Conservation (phyloP, 768 basidiomycete species). For the Hysterangium stoloniferum region DNA sequence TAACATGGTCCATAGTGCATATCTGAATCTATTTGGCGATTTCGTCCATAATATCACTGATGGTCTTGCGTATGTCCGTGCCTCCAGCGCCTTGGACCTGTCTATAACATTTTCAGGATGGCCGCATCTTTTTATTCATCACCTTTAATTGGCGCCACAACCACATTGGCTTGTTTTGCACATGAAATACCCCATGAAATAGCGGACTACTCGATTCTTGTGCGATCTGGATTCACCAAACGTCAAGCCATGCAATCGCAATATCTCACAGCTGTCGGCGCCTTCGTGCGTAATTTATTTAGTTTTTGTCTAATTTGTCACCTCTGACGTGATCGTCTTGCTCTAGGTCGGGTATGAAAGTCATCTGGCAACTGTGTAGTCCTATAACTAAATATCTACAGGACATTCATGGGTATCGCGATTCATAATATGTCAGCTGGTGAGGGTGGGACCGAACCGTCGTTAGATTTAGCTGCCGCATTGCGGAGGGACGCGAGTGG, state of each 20-base stretch:
- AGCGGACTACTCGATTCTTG: constrained; percentile 92
- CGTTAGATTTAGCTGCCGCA: constrained; percentile 64
- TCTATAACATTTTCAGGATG: constrained; percentile 46
- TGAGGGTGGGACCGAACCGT: constrained; percentile 25
- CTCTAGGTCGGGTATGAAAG: constrained; percentile 28
- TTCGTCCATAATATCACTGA: constrained; percentile 97
- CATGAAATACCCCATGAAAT: constrained; percentile 97
- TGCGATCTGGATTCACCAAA: constrained; percentile 87
- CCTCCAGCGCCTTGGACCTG: neutral
- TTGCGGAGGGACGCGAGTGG: constrained; percentile 70
- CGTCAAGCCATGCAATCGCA: constrained; percentile 89
- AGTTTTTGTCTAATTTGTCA: constrained; percentile 17
- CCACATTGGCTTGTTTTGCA: constrained; percentile 90
- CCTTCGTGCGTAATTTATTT: constrained; percentile 59
- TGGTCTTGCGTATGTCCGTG: constrained; percentile 66
- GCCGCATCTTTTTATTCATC: constrained; percentile 97
- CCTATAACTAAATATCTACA: constrained; percentile 23
- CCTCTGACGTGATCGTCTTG: neutral
- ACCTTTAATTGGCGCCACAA: constrained; percentile 87
- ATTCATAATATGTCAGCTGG: constrained; percentile 66
- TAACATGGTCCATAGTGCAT: constrained; percentile 36
- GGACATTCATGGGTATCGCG: constrained; percentile 83
- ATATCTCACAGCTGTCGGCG: constrained; percentile 85
- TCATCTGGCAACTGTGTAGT: neutral
- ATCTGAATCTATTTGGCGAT: constrained; percentile 88